Evolutionary conservation across 2,329 filamentous ascomycete genomes (phyloP), one percentile per base, ranked within the genome.

Genomic region (Diplodia sapinea): DNA sequence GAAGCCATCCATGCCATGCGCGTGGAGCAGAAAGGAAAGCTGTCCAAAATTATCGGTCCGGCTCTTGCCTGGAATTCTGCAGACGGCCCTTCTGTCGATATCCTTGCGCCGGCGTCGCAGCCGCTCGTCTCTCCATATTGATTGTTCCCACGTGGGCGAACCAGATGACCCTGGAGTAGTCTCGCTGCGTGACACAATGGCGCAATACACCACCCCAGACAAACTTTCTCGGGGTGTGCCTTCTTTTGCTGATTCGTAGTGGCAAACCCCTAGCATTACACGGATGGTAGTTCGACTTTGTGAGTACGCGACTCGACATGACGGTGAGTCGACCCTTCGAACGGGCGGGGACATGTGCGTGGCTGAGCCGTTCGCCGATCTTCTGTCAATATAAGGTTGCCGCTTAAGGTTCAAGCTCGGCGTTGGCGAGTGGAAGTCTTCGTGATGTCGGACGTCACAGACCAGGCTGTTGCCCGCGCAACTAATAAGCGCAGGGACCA

Each of bases 391-490:
- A 31, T 63, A 20, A 63, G 59, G 59, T 63, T 63, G 31, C 20
- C 20, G 43, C n/a, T 38, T 33, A 50, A 63, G 59, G 47, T 63
- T 51, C 17, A 63, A 17, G 43, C 8, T 40, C 59, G 59, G 47
- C 43, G 31, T 12, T 38, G 13, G 8, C 26, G 17, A 38, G 23
- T 49, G 43, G 26, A 26, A 12, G n/a, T 15, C 43, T 63, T 31
- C 59, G 8, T 63, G 38, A 47, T 23, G 59, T 51, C 31, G 59
- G 17, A 51, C 43, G 31, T 51, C 59, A 63, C 59, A 63, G 43
- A 51, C 59, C 59, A 63, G 47, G 57, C 8, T 62, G 57, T 33
- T 62, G 31, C 12, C 59, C 59, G 47, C 59, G 47, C 47, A 38
- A 11, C 26, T 26, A 26, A 47, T 36, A 12, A 38, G 20, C 29